Evolutionary conservation across 441 rosid species (phyloP), one percentile per base, ranked within the genome.

Genomic region (Syzygium syzygioides): DNA sequence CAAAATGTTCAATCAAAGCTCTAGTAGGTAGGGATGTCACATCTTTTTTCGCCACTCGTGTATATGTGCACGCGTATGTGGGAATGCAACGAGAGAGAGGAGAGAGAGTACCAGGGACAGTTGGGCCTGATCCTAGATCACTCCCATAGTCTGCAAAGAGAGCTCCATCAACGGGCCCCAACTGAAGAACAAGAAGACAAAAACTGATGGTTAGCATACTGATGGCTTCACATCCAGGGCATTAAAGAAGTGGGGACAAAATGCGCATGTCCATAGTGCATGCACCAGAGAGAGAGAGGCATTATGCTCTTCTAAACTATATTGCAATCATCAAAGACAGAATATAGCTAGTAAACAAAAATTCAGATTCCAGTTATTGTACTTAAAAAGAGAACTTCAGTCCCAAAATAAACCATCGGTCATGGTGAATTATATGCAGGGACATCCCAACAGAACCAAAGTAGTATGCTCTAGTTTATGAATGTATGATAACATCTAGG

Each of bases 81-180:
- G 9, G 83, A 76, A 76, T 37, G n/a, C n/a, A 41, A 37, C 4
- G 15, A 0, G 48, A 68, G 79, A 68, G 41, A 14, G 68, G n/a
- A 59, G 62, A n/a, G 59, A 25, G 64, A 30, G 83, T 94, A 97
- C 99, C 99, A 54, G 94, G 98, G 55, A 96, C 99, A 23, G 93
- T 92, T 45, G 92, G 60, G 85, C 98, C 98, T 71, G 99, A 98
- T 90, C 95, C 98, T 60, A 98, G 93, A 93, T 97, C 99, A 89
- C 96, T 94, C 91, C 99, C 99, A 91, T 95, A 95, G 92, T 98
- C 99, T n/a, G 95, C 89, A 91, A 98, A 98, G 56, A 97, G n/a
- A 76, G 95, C 99, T 37, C 99, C 99, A 92, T 94, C 96, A 30
- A 96, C 95, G 0, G 99, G 96, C 84, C 98, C 98, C 89, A 94